Percentiles rank a stretch among this genome's conserved stretches.
Evolutionary conservation across 2,329 filamentous ascomycete species (phyloP).

Genomic region (Fusarium pseudonygamai): DNA sequence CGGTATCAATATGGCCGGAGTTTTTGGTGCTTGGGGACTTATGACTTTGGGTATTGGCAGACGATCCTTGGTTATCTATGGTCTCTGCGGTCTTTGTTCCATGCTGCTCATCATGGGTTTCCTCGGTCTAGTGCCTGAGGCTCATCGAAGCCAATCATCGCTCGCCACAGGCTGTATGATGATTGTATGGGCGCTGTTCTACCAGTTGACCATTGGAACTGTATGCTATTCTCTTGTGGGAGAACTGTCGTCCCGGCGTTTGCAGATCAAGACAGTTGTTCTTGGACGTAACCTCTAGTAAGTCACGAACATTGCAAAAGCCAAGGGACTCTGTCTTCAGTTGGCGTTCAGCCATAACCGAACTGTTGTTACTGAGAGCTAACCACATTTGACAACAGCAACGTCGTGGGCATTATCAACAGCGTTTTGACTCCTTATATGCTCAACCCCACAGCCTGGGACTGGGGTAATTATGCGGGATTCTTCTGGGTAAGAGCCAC

Average conservation of each 20-base stretch:
- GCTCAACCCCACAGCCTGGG: constrained; percentile 87
- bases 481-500: constrained; percentile 78
- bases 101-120: constrained; percentile 90
- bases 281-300: constrained; percentile 81
- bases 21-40: constrained; percentile 82
- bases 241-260: constrained; percentile 81
- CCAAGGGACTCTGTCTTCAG: not conserved
- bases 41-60: constrained; percentile 81
- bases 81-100: constrained; percentile 74
- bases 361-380: constrained; percentile 12
- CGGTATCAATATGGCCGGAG: constrained; percentile 79
- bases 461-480: constrained; percentile 87
- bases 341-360: not conserved
- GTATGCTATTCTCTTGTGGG: constrained; percentile 90
- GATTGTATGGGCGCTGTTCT: constrained; percentile 82
- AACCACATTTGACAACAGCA: constrained; percentile 55
- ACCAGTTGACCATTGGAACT: constrained; percentile 88
- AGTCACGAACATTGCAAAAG: constrained; percentile 42
- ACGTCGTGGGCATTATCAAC: constrained; percentile 83
- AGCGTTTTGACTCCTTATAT: constrained; percentile 90
- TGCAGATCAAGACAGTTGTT: constrained; percentile 93
- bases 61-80: constrained; percentile 78
- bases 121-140: constrained; percentile 75
- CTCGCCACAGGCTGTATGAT: constrained; percentile 87
- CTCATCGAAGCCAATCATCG: constrained; percentile 67